Evolutionary conservation across 345 rosid genomes (phyloP), one percentile per base, ranked within the genome.

Genomic region (Noccaea caerulescens): DNA sequence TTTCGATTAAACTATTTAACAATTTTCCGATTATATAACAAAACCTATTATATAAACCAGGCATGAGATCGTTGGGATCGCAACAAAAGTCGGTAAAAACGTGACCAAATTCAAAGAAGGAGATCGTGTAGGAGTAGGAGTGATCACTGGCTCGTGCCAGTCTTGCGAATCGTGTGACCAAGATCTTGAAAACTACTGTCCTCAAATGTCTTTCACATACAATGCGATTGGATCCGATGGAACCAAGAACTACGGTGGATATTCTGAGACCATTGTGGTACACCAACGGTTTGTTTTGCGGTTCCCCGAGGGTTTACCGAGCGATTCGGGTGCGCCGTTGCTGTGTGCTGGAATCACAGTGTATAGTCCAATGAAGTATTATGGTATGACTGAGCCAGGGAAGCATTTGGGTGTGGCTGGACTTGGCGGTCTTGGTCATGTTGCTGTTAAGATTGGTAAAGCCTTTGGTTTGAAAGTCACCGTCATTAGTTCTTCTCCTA

Each of bases 371-470:
- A 92, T 88, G 96, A 85, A 86, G 64, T 89, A 89, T 69, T 92
- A 92, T 71, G 94, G 94, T 55, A 86, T 90, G 85, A 86, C 87
- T 3, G 87, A 86, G 70, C 80, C 86, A 10, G 93, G 98, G 43
- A 92, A 88, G 72, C 95, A 92, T 81, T 72, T 92, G 72, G 98
- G 98, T 63, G 83, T 92, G 0, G 90, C 84, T 8, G 98, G 98
- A 54, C 89, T 89, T 63, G 96, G 96, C 70, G 98, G 98, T 10
- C 87, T 92, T 63, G 98, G 96, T 69, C 98, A 92, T 78, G 80
- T 89, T 63, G 98, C 96, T 41, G 91, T 92, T 39, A 92, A 86
- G 80, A 77, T 92, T 39, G 96, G 74, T 38, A 92, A 88, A 84
- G 96, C 98, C 38, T 89, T 88, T 72, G 96, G 98, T 18, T 68